Evolutionary conservation across 1,284 basidiomycete species (phyloP).

Genomic region (Ustilago bromivora): DNA sequence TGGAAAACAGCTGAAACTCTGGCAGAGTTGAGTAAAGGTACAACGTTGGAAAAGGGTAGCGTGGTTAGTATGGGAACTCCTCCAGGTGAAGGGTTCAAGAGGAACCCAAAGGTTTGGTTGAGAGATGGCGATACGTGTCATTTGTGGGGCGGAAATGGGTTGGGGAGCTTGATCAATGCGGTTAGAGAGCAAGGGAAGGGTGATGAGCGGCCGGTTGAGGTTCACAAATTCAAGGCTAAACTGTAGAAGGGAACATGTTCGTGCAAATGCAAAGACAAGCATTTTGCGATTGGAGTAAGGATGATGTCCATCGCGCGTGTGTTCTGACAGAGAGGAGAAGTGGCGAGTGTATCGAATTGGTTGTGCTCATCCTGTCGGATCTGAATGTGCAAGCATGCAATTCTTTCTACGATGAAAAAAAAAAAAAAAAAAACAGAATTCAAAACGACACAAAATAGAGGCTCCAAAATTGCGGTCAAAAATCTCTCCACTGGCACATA

Average conservation of each 20-base stretch:
- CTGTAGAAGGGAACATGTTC: not conserved
- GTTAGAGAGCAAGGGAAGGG: conserved; percentile 16
- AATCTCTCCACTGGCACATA: too few relatives aligned
- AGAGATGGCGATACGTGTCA: conserved; percentile 80
- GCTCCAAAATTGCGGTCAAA: not conserved
- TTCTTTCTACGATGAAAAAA: too few relatives aligned
- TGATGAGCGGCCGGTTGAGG: conserved; percentile 9
- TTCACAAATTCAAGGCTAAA: conserved; percentile 24
- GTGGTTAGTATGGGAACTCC: conserved; percentile 77
- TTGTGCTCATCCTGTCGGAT: too few relatives aligned
- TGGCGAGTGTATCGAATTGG: too few relatives aligned
- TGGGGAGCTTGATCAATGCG: conserved; percentile 40
- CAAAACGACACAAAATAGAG: not conserved
- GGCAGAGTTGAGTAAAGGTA: conserved; percentile 72
- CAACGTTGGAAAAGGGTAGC: conserved; percentile 84
- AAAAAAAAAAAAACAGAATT: too few relatives aligned
- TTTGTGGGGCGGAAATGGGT: conserved; percentile 30
- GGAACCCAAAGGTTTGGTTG: conserved; percentile 78
- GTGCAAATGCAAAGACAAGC: not conserved
- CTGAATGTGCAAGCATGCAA: too few relatives aligned
- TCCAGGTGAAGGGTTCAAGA: conserved; percentile 79
- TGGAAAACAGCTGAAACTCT: conserved; percentile 59
- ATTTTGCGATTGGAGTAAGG: not conserved
- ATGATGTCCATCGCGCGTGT: too few relatives aligned
- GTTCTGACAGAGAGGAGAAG: too few relatives aligned